Evolutionary conservation across 306 rosid genomes (phyloP), one percentile per base, ranked within the genome.

Genomic region (Trifolium dubium): DNA sequence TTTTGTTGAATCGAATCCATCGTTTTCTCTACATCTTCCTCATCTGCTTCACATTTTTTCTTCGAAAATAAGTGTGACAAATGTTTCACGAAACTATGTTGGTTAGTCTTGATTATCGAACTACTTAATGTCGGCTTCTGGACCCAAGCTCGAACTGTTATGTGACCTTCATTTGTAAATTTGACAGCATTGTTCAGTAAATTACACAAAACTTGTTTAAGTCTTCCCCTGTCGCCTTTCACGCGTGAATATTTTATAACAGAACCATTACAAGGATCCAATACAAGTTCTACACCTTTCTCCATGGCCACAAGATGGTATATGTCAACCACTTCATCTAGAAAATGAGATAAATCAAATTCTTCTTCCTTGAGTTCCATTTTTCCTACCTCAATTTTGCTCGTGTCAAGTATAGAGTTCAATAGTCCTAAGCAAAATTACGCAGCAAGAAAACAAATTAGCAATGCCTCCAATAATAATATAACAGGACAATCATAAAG

Each of bases 361-460:
- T 90, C 89, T 37, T 87, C 89, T 73, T 87, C 96, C 58, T 84
- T 88, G 49, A 92, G 90, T 34, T 64, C 83, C 90, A 90, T 87
- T 79, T 90, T 87, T 1, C 94, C 94, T 0, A 88, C 92, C 71
- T 92, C 96, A 41, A 92, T 86, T 71, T 90, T 88, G 79, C 94
- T 92, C 43, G 85, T 80, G 54, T 92, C 94, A 28, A 92, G 89
- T 76, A 88, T 75, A 34, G 94, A 85, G 81, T 88, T 87, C 82
- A 92, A 70, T 29, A 90, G 80, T 35, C 87, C 98, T 87, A 72
- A 66, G 12, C 18, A 65, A 65, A 41, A 30, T 35, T 15, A 50
- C 15, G 28, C 9, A 62, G 14, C 78, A 51, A n/a, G 5, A 55
- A 71, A 53, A 32, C 5, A 61, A 49, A 61, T 58, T 62, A 44